Percentiles rank a stretch among this genome's conserved stretches.
Evolutionary conservation across 2,329 filamentous ascomycete genomes (phyloP).

Genomic region (Pseudogymnoascus sp.): DNA sequence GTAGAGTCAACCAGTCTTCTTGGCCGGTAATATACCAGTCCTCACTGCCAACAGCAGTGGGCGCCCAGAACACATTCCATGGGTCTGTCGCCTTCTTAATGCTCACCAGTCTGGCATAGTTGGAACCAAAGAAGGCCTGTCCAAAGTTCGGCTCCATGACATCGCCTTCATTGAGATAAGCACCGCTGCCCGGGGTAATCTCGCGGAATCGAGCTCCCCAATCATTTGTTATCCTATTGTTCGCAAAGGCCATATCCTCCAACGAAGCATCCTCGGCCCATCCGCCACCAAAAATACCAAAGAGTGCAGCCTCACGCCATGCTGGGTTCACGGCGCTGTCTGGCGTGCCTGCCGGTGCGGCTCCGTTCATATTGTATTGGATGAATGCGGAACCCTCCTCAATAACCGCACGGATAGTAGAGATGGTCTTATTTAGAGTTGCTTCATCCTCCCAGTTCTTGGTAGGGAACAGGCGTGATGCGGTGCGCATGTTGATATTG

Average conservation of each 20-base stretch:
- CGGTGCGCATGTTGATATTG: constrained; percentile 26
- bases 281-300: constrained; percentile 1
- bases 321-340: constrained; percentile 18
- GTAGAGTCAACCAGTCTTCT: not conserved
- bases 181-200: constrained; percentile 33
- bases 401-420: constrained; percentile 27
- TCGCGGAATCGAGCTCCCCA: constrained; percentile 26
- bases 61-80: constrained; percentile 16
- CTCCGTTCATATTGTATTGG: constrained; percentile 10
- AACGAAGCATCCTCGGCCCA: constrained; percentile 17
- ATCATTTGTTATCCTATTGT: constrained; percentile 27
- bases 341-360: constrained; percentile 12
- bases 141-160: constrained; percentile 35
- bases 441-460: constrained; percentile 29
- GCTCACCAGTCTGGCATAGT: constrained; percentile 16
- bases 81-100: constrained; percentile 19
- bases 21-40: constrained; percentile 2
- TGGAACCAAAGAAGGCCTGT: constrained; percentile 35
- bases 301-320: constrained; percentile 14
- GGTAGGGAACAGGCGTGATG: constrained; percentile 35
- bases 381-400: constrained; percentile 30
- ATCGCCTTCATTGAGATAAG: constrained; percentile 44
- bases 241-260: constrained; percentile 21
- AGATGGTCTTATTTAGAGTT: constrained; percentile 22
- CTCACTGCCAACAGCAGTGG: constrained; percentile 17